phyloP scores from a whole-genome alignment of 2,329 filamentous ascomycete species.

The Clonostachys byssicola region DNA sequence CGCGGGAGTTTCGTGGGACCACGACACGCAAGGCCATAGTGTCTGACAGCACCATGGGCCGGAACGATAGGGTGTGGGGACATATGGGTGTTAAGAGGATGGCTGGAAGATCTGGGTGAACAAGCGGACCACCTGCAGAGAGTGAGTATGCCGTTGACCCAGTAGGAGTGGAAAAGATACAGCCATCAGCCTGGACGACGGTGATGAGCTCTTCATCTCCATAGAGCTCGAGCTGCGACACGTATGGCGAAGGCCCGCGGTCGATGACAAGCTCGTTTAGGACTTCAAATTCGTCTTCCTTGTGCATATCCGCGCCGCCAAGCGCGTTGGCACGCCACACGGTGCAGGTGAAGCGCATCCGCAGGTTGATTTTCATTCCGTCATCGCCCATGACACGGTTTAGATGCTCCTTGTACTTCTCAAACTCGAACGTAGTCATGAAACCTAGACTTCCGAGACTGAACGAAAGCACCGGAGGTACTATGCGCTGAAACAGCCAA shows the following conservation, averaged over 20 bases:
- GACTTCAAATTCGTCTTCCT: constrained; percentile 95
- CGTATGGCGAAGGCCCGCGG: constrained; percentile 91
- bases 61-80: constrained; percentile 93
- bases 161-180: constrained; percentile 96
- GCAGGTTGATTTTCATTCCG: constrained; percentile 94
- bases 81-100: constrained; percentile 97
- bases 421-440: constrained; percentile 83
- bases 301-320: constrained; percentile 61
- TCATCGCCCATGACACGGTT: constrained; percentile 88
- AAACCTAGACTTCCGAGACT: constrained; percentile 84
- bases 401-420: constrained; percentile 81
- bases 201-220: constrained; percentile 94
- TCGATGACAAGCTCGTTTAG: constrained; percentile 98
- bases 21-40: constrained; percentile 88
- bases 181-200: constrained; percentile 93
- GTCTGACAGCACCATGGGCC: constrained; percentile 96
- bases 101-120: constrained; percentile 94
- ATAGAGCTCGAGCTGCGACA: constrained; percentile 94
- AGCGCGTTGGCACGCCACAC: constrained; percentile 71
- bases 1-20: constrained; percentile 78
- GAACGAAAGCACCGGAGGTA: constrained; percentile 81
- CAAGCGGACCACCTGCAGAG: constrained; percentile 89
- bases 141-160: constrained; percentile 94
- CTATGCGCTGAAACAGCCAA: constrained; percentile 88
- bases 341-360: constrained; percentile 98